These are phyloP conservation scores for Dacryopinax spathularia DNA, from an alignment of 768 basidiomycete species.

Conservation along the genomic window DNA sequence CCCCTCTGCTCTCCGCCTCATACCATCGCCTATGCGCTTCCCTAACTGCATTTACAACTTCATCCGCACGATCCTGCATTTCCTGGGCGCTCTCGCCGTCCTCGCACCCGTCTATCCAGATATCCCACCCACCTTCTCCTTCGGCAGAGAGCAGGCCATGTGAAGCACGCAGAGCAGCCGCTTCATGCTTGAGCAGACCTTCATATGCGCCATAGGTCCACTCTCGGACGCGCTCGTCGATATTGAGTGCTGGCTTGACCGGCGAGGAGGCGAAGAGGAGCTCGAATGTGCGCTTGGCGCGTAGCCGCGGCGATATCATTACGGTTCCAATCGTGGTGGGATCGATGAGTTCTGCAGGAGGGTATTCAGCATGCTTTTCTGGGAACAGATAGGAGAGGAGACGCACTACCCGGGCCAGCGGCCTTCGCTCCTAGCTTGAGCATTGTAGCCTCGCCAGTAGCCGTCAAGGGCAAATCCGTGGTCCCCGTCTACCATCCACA, in stretches of 20 bases:
- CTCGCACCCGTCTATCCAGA: conserved; percentile 1
- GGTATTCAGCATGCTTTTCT: background rate
- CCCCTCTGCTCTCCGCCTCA: background rate
- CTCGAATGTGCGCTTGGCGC: background rate
- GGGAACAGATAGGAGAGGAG: background rate
- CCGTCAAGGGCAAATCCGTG: background rate
- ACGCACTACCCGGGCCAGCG: background rate
- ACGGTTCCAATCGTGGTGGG: background rate
- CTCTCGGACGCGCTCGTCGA: background rate
- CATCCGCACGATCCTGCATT: background rate
- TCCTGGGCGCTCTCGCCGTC: background rate
- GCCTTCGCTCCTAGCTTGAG: background rate
- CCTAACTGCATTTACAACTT: background rate
- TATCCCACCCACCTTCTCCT: background rate
- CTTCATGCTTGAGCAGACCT: background rate
- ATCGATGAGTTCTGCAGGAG: background rate
- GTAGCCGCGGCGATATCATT: background rate
- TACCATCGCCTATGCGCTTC: background rate
- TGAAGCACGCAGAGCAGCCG: background rate
- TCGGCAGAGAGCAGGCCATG: background rate
- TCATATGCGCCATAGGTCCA: background rate
- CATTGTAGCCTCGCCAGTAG: background rate
- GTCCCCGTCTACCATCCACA: background rate
- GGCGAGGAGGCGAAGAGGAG: background rate
- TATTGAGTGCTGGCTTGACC: background rate